A percentile compares a stretch with the other conserved stretches of the same genome.
Evolutionary conservation across 768 basidiomycete species (phyloP).

Genomic region (Rhodotorula graminis): DNA sequence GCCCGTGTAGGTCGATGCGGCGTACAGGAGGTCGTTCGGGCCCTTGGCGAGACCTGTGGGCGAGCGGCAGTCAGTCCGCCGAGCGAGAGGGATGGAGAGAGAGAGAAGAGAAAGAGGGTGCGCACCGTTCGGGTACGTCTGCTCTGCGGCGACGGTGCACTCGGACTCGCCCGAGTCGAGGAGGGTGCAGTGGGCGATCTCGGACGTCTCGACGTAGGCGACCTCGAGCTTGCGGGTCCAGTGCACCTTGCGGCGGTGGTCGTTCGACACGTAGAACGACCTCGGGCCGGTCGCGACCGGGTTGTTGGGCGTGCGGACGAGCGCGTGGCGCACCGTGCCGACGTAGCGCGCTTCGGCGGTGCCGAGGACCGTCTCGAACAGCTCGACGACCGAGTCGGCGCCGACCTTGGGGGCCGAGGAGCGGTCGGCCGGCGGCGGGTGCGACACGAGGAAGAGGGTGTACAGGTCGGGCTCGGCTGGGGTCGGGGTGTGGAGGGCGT

Average conservation of each 20-base stretch:
- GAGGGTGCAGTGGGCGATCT: slow-evolving; percentile 62
- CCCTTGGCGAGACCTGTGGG: slow-evolving; percentile 23
- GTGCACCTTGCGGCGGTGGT: slow-evolving; percentile 56
- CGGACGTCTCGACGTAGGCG: slow-evolving; percentile 44
- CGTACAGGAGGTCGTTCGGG: slow-evolving; percentile 53
- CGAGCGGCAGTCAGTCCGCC: background rate
- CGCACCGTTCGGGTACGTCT: slow-evolving; percentile 58
- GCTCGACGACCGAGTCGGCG: slow-evolving; percentile 65
- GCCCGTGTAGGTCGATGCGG: slow-evolving; percentile 53
- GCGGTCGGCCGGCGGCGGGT: slow-evolving; percentile 51
- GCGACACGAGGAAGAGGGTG: slow-evolving; percentile 55
- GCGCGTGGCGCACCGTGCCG: slow-evolving; percentile 57
- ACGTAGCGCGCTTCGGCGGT: slow-evolving; percentile 53
- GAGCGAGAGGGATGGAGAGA: no score
- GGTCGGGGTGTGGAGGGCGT: slow-evolving; percentile 56
- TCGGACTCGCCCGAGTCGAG: slow-evolving; percentile 43
- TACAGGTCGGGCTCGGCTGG: slow-evolving; percentile 41
- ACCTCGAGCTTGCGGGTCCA: slow-evolving; percentile 34
- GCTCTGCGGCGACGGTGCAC: slow-evolving; percentile 60
- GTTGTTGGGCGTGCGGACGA: slow-evolving; percentile 65
- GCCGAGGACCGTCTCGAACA: slow-evolving; percentile 59
- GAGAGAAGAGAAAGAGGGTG: no score
- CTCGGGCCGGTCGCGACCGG: slow-evolving; percentile 59
- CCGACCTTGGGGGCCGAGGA: slow-evolving; percentile 51
- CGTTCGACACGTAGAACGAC: slow-evolving; percentile 68